These are phyloP conservation scores for Nigrograna mackinnonii DNA, from an alignment of 2,329 filamentous ascomycete species.

Conservation along the genomic window DNA sequence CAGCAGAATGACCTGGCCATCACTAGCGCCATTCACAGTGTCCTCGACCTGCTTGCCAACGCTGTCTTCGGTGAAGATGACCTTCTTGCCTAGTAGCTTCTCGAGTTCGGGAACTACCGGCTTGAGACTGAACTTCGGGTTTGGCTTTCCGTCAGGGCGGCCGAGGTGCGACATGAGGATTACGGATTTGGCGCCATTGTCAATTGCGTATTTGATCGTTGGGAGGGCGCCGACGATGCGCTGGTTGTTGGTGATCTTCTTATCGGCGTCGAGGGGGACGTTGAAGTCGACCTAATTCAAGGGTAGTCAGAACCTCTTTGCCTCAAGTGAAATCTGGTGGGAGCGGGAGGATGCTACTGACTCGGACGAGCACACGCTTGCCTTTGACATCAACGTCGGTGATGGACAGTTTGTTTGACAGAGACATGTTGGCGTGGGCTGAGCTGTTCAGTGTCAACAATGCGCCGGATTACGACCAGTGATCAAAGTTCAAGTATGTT, in stretches of 20 bases:
- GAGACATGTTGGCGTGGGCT: constrained; percentile 79
- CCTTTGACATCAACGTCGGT: constrained; percentile 95
- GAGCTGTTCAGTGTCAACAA: too few relatives aligned
- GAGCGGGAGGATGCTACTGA: constrained; percentile 66
- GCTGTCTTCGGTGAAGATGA: constrained; percentile 87
- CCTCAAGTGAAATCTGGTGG: background rate
- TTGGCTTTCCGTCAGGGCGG: constrained; percentile 86
- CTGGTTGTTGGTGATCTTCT: constrained; percentile 97
- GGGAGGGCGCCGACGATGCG: constrained; percentile 95
- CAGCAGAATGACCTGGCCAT: constrained; percentile 84
- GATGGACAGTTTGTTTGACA: constrained; percentile 97
- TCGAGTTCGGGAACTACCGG: constrained; percentile 90
- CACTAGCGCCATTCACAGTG: constrained; percentile 78
- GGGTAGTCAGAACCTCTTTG: background rate
- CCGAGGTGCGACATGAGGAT: constrained; percentile 98
- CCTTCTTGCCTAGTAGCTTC: constrained; percentile 82
- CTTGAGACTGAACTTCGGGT: constrained; percentile 92
- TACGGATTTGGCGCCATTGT: constrained; percentile 88
- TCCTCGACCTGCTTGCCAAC: constrained; percentile 90
- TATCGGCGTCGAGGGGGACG: constrained; percentile 90
- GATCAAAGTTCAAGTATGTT: too few relatives aligned
- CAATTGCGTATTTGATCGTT: constrained; percentile 92
- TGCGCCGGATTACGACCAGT: too few relatives aligned
- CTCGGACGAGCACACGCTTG: constrained; percentile 97
- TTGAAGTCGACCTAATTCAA: constrained; percentile 91